These are phyloP conservation scores for Umbelopsis vinacea DNA, from an alignment of 192 early-diverging fungal species.

Conservation along the genomic window DNA sequence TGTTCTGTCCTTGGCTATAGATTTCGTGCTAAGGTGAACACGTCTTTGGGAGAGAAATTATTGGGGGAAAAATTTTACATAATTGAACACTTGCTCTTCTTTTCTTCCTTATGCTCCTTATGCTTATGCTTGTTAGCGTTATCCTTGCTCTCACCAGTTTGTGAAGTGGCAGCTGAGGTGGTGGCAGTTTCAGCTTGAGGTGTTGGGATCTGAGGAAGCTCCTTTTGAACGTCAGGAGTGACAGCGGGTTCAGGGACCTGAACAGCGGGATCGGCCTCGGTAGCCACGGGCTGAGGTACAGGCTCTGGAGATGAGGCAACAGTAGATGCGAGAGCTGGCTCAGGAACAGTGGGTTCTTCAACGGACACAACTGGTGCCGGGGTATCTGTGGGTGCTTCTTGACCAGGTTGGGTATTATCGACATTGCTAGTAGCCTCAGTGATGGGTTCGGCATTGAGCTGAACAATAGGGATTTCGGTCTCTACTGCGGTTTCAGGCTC, in stretches of 20 bases:
- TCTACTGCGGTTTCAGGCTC: not conserved
- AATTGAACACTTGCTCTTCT: slow-evolving; percentile 13
- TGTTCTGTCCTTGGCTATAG: not conserved
- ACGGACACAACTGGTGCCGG: not conserved
- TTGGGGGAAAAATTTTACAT: not conserved
- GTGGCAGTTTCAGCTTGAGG: not conserved
- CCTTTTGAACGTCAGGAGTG: slow-evolving; percentile 5
- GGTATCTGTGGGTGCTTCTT: not conserved
- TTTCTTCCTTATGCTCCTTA: slow-evolving; percentile 20
- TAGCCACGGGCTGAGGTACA: not conserved
- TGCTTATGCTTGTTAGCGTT: not conserved
- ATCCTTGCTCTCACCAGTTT: slow-evolving; percentile 1
- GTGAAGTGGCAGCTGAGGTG: not conserved
- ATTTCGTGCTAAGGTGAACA: not conserved
- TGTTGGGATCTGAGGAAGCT: not conserved
- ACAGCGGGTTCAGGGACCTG: slow-evolving; percentile 7
- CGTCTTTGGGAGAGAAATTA: no score
- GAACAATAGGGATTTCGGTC: not conserved
- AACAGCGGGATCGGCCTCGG: not conserved
- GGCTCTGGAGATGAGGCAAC: not conserved
- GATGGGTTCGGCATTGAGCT: not conserved
- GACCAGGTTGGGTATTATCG: not conserved
- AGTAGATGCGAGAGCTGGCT: not conserved
- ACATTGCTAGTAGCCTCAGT: not conserved
- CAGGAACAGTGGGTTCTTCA: not conserved